phyloP scores from a whole-genome alignment of 2,329 filamentous ascomycete genomes.

The Tolypocladium cylindrosporum region DNA sequence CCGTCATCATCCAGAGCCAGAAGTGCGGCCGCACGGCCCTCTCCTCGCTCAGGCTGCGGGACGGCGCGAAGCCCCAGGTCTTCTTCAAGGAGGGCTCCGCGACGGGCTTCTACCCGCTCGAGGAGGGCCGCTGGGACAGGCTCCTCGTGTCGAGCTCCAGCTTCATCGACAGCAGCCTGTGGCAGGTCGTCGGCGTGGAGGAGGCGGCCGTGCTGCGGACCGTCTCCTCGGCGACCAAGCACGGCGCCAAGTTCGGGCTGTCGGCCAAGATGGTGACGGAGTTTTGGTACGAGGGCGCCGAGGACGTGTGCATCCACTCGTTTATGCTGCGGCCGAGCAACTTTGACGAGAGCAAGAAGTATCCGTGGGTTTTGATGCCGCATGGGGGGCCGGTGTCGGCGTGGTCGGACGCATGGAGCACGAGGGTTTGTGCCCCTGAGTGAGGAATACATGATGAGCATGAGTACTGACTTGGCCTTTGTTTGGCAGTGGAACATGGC shows the following conservation, averaged over 20 bases:
- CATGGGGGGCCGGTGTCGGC: slow-evolving; percentile 32
- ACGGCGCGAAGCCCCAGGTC: slow-evolving; percentile 13
- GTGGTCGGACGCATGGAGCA: slow-evolving; percentile 45
- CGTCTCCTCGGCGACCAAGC: slow-evolving; percentile 19
- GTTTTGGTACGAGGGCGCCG: slow-evolving; percentile 28
- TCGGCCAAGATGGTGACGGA: slow-evolving; percentile 26
- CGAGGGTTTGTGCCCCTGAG: slow-evolving; percentile 18
- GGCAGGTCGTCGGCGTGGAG: slow-evolving; percentile 21
- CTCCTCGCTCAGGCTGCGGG: slow-evolving; percentile 21
- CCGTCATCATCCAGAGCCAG: slow-evolving; percentile 22
- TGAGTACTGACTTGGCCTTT: not conserved
- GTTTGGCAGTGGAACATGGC: slow-evolving; percentile 37
- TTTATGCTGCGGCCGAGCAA: slow-evolving; percentile 27
- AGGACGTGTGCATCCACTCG: slow-evolving; percentile 24
- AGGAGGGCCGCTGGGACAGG: slow-evolving; percentile 12
- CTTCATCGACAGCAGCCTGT: slow-evolving; percentile 27
- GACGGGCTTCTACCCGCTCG: slow-evolving; percentile 15
- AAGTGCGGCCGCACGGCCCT: slow-evolving; percentile 22
- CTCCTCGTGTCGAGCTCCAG: slow-evolving; percentile 26
- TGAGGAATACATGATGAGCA: too few species aligned
- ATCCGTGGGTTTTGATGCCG: slow-evolving; percentile 26
- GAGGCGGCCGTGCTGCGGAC: slow-evolving; percentile 10
- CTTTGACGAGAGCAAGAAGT: slow-evolving; percentile 24
- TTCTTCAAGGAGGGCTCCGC: slow-evolving; percentile 18
- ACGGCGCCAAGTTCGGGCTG: slow-evolving; percentile 22